Percentiles rank a stretch among this genome's conserved stretches.
These are phyloP conservation scores for Metarhizium brunneum DNA, from an alignment of 2,329 filamentous ascomycete species.

Conservation along the genomic window DNA sequence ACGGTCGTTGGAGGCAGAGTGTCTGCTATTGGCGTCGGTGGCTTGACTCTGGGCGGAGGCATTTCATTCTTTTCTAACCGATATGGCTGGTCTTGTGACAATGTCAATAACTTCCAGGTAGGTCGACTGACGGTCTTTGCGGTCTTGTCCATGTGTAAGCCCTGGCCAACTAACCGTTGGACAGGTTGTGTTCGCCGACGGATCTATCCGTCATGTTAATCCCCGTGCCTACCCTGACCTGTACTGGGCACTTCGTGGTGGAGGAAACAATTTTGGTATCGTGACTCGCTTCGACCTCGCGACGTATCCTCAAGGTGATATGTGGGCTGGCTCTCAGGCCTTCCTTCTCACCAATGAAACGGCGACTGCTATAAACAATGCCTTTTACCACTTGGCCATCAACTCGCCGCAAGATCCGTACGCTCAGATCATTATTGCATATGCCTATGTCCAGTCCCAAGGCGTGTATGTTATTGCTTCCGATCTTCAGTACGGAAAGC, in stretches of 20 bases:
- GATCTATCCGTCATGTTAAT: slow-evolving; percentile 32
- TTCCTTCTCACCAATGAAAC: slow-evolving; percentile 12
- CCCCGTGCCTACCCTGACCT: slow-evolving; percentile 35
- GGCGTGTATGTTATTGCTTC: slow-evolving; percentile 10
- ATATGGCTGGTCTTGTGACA: slow-evolving; percentile 15
- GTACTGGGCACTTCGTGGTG: slow-evolving; percentile 48
- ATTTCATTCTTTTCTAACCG: slow-evolving; percentile 13
- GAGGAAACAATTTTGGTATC: slow-evolving; percentile 48
- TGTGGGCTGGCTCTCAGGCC: slow-evolving; percentile 26
- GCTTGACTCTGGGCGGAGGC: slow-evolving; percentile 16
- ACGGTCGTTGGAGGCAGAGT: slow-evolving; percentile 15
- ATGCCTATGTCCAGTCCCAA: slow-evolving; percentile 11
- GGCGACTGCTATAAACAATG: slow-evolving; percentile 10
- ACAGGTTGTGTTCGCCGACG: slow-evolving; percentile 33
- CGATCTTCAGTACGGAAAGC: slow-evolving; percentile 12
- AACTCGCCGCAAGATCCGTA: slow-evolving; percentile 12
- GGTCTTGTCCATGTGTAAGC: background rate
- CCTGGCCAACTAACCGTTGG: background rate
- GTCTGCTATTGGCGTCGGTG: slow-evolving; percentile 14
- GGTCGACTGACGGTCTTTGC: background rate
- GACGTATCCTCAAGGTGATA: slow-evolving; percentile 24
- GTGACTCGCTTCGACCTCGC: slow-evolving; percentile 39
- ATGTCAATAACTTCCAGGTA: slow-evolving; percentile 11
- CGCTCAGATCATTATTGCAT: slow-evolving; percentile 14
- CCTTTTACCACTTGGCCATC: slow-evolving; percentile 13